phyloP scores from a whole-genome alignment of 140 eudicot genomes.

The Senecio squalidus region DNA sequence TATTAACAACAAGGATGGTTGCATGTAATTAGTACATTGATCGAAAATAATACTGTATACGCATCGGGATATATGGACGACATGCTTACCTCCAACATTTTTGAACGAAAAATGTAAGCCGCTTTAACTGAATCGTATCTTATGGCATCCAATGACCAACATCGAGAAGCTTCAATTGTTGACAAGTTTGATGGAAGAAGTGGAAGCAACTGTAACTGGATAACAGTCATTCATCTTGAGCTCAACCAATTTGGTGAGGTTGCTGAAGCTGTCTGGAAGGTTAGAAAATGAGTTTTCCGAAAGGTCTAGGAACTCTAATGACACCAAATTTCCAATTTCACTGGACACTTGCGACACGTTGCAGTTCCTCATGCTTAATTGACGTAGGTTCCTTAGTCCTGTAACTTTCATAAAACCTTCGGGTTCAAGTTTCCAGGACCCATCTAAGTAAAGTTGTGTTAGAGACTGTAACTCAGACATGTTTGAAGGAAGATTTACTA shows the following conservation, averaged over 20 bases:
- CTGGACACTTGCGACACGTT: not conserved
- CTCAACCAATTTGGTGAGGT: not conserved
- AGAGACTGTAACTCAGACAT: not conserved
- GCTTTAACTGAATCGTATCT: too few relatives aligned
- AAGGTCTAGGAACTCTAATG: not conserved
- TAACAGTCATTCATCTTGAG: not conserved
- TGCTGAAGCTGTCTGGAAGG: not conserved
- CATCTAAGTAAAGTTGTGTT: not conserved
- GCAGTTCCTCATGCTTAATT: not conserved
- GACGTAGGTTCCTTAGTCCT: not conserved
- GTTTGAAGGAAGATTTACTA: too few relatives aligned
- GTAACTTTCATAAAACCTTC: not conserved
- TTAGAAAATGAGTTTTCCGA: not conserved
- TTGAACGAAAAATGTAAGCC: too few relatives aligned
- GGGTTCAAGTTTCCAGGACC: not conserved
- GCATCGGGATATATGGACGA: too few relatives aligned
- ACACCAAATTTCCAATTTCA: not conserved
- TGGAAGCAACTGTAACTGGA: too few relatives aligned
- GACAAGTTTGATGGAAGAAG: too few relatives aligned
- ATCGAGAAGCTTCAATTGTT: too few relatives aligned
- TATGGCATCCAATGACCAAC: too few relatives aligned
- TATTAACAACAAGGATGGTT: too few relatives aligned
- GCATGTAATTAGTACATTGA: too few relatives aligned
- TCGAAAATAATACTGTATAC: too few relatives aligned
- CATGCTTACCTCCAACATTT: too few relatives aligned